Evolutionary conservation across 768 basidiomycete genomes (phyloP).

Genomic region (Rhizopogon vinicolor): DNA sequence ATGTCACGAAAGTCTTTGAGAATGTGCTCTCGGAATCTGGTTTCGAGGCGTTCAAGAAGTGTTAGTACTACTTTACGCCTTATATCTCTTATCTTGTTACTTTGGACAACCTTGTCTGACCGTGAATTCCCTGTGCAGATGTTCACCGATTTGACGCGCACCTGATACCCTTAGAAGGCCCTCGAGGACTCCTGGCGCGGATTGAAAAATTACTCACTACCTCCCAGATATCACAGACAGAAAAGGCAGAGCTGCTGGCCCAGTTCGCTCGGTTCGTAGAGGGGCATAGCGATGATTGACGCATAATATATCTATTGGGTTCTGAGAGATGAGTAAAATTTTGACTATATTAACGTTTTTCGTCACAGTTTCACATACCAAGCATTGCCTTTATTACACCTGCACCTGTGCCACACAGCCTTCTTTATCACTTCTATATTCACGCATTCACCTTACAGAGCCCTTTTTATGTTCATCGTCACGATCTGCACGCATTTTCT

Average conservation of each 20-base stretch:
- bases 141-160: constrained; percentile 73
- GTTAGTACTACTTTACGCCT: constrained; percentile 34
- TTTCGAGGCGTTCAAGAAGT: constrained; percentile 51
- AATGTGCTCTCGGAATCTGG: constrained; percentile 29
- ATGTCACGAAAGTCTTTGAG: constrained; percentile 35
- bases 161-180: constrained; percentile 71
- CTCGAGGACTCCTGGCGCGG: constrained; percentile 60
- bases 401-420: background rate
- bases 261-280: constrained; percentile 56
- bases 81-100: background rate
- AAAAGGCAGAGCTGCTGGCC: constrained; percentile 47
- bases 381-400: background rate
- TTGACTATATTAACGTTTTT: background rate
- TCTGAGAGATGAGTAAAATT: background rate
- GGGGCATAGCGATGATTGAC: constrained; percentile 15
- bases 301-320: background rate
- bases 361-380: background rate
- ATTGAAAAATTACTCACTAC: constrained; percentile 56
- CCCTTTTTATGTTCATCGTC: background rate
- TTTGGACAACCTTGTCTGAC: constrained; percentile 6
- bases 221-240: constrained; percentile 44
- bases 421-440: background rate
- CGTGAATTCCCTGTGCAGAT: constrained; percentile 34
- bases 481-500: background rate
- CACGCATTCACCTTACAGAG: background rate